Conservation (phyloP, 2,329 filamentous ascomycete species). For the Fusarium musae region DNA sequence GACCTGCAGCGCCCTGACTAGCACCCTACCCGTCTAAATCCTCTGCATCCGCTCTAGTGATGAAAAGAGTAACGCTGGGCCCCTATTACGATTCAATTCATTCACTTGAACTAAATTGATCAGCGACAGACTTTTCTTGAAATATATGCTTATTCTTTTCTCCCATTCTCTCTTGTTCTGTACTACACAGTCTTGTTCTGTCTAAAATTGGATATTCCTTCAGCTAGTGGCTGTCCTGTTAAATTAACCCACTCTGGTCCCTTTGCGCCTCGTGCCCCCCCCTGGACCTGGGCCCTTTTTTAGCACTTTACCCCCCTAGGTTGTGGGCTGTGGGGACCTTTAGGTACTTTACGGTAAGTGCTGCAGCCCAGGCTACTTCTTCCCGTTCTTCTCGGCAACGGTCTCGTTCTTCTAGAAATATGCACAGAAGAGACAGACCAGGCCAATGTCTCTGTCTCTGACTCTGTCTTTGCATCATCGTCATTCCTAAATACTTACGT, state of each 20-base stretch:
- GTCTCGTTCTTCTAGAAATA: slow-evolving; percentile 30
- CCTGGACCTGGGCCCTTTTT: neutral
- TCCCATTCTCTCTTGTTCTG: neutral
- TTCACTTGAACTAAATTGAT: neutral
- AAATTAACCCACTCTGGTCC: slow-evolving; percentile 35
- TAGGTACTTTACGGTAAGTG: slow-evolving; percentile 33
- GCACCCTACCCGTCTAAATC: neutral
- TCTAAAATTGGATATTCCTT: slow-evolving; percentile 29
- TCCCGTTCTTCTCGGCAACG: slow-evolving; percentile 25
- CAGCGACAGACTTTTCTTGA: neutral
- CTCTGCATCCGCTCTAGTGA: neutral
- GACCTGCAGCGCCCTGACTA: slow-evolving; percentile 12
- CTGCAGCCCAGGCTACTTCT: slow-evolving; percentile 1
- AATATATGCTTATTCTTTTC: neutral
- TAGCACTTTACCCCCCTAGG: slow-evolving; percentile 6
- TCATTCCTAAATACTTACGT: neutral
- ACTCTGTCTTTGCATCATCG: slow-evolving; percentile 15
- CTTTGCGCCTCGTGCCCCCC: slow-evolving; percentile 32
- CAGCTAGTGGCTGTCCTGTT: slow-evolving; percentile 4
- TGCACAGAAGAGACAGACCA: slow-evolving; percentile 19
- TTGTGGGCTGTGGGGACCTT: slow-evolving; percentile 13
- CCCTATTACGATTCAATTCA: slow-evolving; percentile 5
- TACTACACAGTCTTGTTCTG: neutral
- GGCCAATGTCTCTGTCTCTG: neutral
- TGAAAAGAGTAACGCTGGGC: slow-evolving; percentile 17